Conservation (phyloP, 1,139 yeast genomes). For the Hyphopichia burtonii region DNA sequence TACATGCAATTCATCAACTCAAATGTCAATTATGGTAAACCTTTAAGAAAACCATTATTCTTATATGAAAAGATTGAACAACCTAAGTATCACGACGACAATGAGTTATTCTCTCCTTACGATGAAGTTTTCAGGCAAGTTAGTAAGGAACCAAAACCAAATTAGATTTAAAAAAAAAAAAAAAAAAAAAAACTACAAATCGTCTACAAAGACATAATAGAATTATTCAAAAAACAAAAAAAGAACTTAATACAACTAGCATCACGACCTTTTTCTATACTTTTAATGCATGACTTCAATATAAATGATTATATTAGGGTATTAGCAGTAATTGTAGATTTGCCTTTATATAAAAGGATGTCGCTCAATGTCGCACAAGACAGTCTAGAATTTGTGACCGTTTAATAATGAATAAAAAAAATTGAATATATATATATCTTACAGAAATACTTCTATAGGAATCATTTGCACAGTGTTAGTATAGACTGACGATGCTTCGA, state of each 20-base stretch:
- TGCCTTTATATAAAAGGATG: no score
- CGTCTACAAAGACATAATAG: no score
- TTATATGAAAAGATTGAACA: constrained; percentile 27
- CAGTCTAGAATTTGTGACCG: neutral
- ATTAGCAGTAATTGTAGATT: no score
- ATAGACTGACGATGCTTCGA: neutral
- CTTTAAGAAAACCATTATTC: constrained; percentile 28
- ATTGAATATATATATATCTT: no score
- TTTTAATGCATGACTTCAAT: neutral
- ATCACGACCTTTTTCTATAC: neutral
- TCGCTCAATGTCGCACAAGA: no score
- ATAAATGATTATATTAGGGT: neutral
- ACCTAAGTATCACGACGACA: constrained; percentile 3
- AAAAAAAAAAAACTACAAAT: neutral
- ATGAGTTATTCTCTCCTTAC: constrained; percentile 1
- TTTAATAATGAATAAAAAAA: neutral
- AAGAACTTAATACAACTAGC: neutral
- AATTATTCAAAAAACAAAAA: neutral
- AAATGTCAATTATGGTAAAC: constrained; percentile 12
- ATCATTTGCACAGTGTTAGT: neutral
- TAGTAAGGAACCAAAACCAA: neutral
- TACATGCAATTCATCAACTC: constrained; percentile 3
- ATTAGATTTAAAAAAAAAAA: neutral
- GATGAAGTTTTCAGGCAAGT: constrained; percentile 1
- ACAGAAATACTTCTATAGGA: no score